Evolutionary conservation across 2,329 filamentous ascomycete genomes (phyloP), one percentile per base, ranked within the genome.

Genomic region (Monosporascus sp.): DNA sequence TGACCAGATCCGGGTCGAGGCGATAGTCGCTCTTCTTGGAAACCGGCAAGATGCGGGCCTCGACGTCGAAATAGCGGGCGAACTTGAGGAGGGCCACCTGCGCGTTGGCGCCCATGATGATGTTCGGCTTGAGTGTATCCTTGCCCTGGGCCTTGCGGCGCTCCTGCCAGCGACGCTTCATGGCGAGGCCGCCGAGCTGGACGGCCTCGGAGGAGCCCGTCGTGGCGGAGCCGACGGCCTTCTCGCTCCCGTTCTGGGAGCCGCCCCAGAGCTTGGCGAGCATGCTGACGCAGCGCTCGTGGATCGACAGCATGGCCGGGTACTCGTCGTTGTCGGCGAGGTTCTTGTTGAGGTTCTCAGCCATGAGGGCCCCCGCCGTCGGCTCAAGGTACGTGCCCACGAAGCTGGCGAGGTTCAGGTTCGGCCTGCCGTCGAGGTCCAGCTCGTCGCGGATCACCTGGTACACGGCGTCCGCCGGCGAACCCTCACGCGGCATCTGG

Each of bases 121-220:
- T 88, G 63, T 89, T 90, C 1, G 87, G 87, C 35, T 79, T 82
- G 1, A 70, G 74, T 1, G 76, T 80, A 58, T 86, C 83, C 57
- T 88, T 87, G 15, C 85, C 84, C 38, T 77, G 77, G 0, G 73
- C 76, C 52, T 70, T 73, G 25, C 85, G 76, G 60, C 77, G 79
- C 61, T 87, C 81, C 65, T 89, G 84, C 87, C 86, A 89, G 20
- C 82, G 75, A n/a, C 85, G 76, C 73, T 89, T 89, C 86, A 90
- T 88, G 3, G 86, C 86, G 20, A 89, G 71, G 1, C 84, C 85
- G 35, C 84, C 87, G 1, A 89, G 76, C 62, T 87, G 84, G 54
- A 89, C 87, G 1, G 85, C 86, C 66, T 89, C 86, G 11, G 81
- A 86, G 0, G 84, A 88, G 1, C 87, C 87, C 0, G 86, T 88